Base-by-base conservation (phyloP, 371 early-diverging fungal genomes). In the Circinella umbellata region DNA sequence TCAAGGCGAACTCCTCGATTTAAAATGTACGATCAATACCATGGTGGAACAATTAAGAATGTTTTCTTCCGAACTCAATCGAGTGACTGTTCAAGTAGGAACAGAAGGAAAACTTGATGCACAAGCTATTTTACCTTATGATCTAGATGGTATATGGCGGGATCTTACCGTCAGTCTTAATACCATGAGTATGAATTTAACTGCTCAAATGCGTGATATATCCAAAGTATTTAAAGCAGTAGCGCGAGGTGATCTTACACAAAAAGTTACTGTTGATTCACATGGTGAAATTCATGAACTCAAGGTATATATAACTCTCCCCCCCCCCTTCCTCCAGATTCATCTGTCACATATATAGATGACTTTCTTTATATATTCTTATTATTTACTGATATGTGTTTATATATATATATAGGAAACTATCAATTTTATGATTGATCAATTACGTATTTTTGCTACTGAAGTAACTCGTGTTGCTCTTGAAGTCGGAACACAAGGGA, bases 21-120 rank as follows among this genome's bases (percentile, higher is more conserved):
- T 91, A n/a, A 91, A 91, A 73, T 82, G 84, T 65, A 90, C 90
- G 0, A 79, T 86, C 54, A 83, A 83, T 60, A 76, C 81, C 20
- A 85, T 83, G 84, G 78, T 81, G 17, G 74, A 75, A 51, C 69
- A 62, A 80, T 74, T 76, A 66, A 82, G 65, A 63, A 83, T 78
- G 1, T 86, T 89, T 71, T 88, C 88, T 6, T 76, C 78, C 0
- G 91, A 92, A 69, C 88, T 92, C 9, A 85, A 79, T 18, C 72
- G 85, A 3, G 82, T 88, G 3, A 71, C 82, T 10, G 64, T 69
- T 46, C 78, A 82, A 69, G 80, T 82, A 53, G 78, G 80, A 34
- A 61, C 77, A n/a, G 82, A 85, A 53, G 87, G 87, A n/a, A 75
- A 72, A 57, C 70, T 85, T 1, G 90, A 85, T 53, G 91, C 85